phyloP scores from a whole-genome alignment of 2,329 filamentous ascomycete species.

The Diaporthe citrichinensis region DNA sequence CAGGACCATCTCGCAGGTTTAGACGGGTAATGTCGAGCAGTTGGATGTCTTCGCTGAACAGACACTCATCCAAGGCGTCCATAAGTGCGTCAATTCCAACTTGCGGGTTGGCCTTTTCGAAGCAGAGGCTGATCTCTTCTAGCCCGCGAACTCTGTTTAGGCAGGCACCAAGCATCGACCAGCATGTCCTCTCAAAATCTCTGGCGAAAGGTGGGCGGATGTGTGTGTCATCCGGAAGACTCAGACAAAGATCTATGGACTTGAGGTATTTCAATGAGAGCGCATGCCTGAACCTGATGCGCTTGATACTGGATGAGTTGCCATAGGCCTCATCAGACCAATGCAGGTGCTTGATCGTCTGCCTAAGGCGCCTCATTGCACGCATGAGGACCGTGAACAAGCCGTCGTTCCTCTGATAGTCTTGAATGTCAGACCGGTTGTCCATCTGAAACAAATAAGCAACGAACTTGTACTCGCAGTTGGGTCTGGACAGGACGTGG shows the following conservation, averaged over 20 bases:
- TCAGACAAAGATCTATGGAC: neutral
- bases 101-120: neutral
- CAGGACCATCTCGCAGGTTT: neutral
- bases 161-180: neutral
- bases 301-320: neutral
- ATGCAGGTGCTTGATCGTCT: neutral
- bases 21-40: neutral
- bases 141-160: neutral
- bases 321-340: neutral
- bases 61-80: neutral
- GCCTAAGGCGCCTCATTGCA: neutral
- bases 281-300: neutral
- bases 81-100: neutral
- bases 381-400: neutral
- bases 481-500: neutral
- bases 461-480: neutral
- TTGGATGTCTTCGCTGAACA: neutral
- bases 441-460: neutral
- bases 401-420: conserved; percentile 15
- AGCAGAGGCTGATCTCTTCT: neutral
- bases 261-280: neutral
- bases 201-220: neutral
- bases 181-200: neutral
- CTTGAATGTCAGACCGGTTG: neutral
- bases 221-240: neutral